Base-by-base conservation (phyloP, 345 rosid genomes). In the Eucalyptus erythrocorys region DNA sequence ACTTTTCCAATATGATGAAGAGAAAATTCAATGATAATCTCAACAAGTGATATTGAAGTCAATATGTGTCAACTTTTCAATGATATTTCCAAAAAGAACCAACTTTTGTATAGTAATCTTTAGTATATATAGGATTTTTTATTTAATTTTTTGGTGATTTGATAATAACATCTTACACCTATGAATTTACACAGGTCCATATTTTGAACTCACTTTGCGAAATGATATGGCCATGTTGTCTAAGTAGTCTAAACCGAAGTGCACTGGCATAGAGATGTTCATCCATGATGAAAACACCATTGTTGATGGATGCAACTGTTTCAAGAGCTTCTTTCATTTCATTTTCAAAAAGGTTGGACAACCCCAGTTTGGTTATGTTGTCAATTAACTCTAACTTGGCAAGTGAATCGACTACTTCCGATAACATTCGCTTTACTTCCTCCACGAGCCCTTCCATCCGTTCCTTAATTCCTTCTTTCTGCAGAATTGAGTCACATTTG, bases 381-480 rank as follows among this genome's bases (percentile, higher is more conserved):
- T 94, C 95, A 34, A 93, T 86, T 19, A 93, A 88, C 92, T 92
- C 89, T 50, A 94, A 48, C 85, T 87, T 91, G 27, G 90, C 90
- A 26, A 89, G 55, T 4, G 85, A 66, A 19, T 90, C 90, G 8
- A 50, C 57, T 17, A 87, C 87, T 86, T 89, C 91, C 15, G 7
- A 89, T 59, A 94, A 89, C 88, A 89, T 49, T 9, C 3, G 85
- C 88, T 86, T 91, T 57, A 91, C 93, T 3, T 90, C 89, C 87
- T 88, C 89, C 47, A 47, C 87, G 13, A 94, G 86, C 81, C 68
- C 48, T 57, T 84, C 90, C 59, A 32, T 51, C 42, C 22, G 81
- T 79, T 68, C 49, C 49, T 30, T 76, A 32, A 88, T 87, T 53
- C 82, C 89, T 13, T 90, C 90, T 68, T 87, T 92, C 95, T 91